Evolutionary conservation across 1,139 yeast genomes (phyloP).

Genomic region (Pichia sp.): DNA sequence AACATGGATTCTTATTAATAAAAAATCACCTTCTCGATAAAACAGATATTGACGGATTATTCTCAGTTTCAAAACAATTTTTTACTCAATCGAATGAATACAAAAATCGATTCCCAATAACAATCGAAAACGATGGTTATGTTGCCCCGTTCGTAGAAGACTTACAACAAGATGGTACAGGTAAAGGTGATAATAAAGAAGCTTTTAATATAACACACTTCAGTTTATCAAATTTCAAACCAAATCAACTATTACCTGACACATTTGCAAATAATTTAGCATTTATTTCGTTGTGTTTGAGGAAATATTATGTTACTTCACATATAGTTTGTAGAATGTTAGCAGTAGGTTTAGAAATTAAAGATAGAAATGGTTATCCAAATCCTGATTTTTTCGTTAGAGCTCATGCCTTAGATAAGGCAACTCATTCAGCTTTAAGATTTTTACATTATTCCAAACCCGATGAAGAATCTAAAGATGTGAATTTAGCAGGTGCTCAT

Average conservation of each 20-base stretch:
- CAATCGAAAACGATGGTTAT: constrained; percentile 55
- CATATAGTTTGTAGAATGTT: constrained; percentile 44
- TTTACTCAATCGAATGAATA: constrained; percentile 46
- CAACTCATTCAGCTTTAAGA: constrained; percentile 55
- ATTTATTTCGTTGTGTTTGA: constrained; percentile 31
- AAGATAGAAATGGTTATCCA: constrained; percentile 37
- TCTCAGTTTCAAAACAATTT: constrained; percentile 48
- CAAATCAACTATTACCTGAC: constrained; percentile 32
- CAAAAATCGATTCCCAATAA: constrained; percentile 44
- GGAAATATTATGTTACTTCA: constrained; percentile 36
- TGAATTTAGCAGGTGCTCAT: constrained; percentile 77
- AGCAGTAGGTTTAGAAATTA: constrained; percentile 56
- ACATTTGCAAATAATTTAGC: constrained; percentile 36
- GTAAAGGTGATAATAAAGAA: constrained; percentile 57
- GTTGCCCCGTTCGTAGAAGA: constrained; percentile 45
- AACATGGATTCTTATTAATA: constrained; percentile 65
- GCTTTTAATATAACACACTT: constrained; percentile 38
- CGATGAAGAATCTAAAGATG: constrained; percentile 21
- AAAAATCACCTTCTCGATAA: constrained; percentile 66
- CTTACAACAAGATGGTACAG: constrained; percentile 41
- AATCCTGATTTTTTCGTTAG: constrained; percentile 50
- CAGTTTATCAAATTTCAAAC: constrained; percentile 34
- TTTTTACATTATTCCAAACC: constrained; percentile 66
- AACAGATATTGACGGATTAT: constrained; percentile 42
- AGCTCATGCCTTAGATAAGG: constrained; percentile 44